Evolutionary conservation across 1,139 yeast genomes (phyloP).

Genomic region (Pneumocystis murina): DNA sequence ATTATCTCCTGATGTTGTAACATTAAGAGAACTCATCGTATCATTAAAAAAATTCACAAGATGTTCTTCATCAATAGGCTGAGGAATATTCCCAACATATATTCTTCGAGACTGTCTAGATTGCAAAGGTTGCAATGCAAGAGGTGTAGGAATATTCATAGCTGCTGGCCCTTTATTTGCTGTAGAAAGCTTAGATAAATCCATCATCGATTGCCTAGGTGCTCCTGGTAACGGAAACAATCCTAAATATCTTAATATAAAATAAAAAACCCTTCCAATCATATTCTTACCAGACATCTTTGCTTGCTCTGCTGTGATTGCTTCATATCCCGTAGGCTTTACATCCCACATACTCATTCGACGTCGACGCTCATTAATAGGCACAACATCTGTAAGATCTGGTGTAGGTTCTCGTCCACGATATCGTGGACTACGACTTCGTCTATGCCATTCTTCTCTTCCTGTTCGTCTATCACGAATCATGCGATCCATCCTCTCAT

Average conservation of each 20-base stretch:
- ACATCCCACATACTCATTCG: conserved; percentile 57
- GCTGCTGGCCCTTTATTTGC: conserved; percentile 28
- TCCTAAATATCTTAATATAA: neutral
- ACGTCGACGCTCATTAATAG: conserved; percentile 33
- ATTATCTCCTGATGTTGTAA: conserved; percentile 3
- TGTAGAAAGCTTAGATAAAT: conserved; percentile 41
- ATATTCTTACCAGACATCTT: conserved; percentile 46
- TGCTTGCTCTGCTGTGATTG: conserved; percentile 62
- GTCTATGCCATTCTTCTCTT: conserved; percentile 1
- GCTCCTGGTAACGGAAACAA: conserved; percentile 65
- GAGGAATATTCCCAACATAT: conserved; percentile 34
- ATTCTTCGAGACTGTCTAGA: conserved; percentile 33
- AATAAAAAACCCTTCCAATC: neutral
- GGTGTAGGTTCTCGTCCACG: conserved; percentile 8
- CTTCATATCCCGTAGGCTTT: conserved; percentile 60
- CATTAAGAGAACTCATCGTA: conserved; percentile 14
- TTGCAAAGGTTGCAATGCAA: conserved; percentile 16
- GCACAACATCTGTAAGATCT: conserved; percentile 25
- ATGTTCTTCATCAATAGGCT: conserved; percentile 22
- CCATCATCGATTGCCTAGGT: conserved; percentile 35
- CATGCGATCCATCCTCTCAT: neutral
- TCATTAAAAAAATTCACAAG: conserved; percentile 16
- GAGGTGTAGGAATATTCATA: conserved; percentile 8
- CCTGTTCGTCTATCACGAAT: neutral
- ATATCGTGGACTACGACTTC: conserved; percentile 10